Evolutionary conservation across 306 rosid genomes (phyloP), one percentile per base, ranked within the genome.

Genomic region (Vigna nakashimae): DNA sequence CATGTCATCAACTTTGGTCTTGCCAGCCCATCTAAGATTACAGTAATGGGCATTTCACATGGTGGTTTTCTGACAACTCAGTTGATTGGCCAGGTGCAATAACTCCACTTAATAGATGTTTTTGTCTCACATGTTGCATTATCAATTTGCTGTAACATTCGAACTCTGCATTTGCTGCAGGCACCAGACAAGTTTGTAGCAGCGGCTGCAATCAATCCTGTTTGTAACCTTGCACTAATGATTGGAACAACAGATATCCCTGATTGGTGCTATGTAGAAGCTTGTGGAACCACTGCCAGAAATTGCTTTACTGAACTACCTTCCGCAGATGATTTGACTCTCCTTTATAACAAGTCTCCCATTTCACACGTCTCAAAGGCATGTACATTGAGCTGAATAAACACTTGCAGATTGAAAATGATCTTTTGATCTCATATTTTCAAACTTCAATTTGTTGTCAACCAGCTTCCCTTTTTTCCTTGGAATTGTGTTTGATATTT

Each of bases 171-270:
- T 81, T 74, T 57, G 66, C 50, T 82, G 66, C 88, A 91, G 97
- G 96, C 88, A 69, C 98, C 97, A 0, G 91, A 86, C 70, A 93
- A 85, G 79, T 93, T 93, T 88, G 89, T 46, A 50, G 96, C 87
- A 11, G 98, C 97, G 1, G 93, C 82, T 0, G 87, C 83, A 2
- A 90, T 88, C 28, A 93, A 93, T 85, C 98, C 96, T 40, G 94
- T 79, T 52, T 90, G 97, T 74, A 91, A 87, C 86, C 42, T 93
- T 18, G 83, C 97, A 9, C 78, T 87, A 73, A 93, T 93, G 98
- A 80, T 87, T 71, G 91, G 97, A 74, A 93, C 92, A 24, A 78
- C 94, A 32, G 97, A 93, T 83, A 93, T 93, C 71, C 96, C 98
- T 11, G 97, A 91, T 70, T 91, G 98, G 98, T 81, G 88, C 86